Conservation (phyloP, 352 stramenopile genomes). For the Phytopythium oedochilum region DNA sequence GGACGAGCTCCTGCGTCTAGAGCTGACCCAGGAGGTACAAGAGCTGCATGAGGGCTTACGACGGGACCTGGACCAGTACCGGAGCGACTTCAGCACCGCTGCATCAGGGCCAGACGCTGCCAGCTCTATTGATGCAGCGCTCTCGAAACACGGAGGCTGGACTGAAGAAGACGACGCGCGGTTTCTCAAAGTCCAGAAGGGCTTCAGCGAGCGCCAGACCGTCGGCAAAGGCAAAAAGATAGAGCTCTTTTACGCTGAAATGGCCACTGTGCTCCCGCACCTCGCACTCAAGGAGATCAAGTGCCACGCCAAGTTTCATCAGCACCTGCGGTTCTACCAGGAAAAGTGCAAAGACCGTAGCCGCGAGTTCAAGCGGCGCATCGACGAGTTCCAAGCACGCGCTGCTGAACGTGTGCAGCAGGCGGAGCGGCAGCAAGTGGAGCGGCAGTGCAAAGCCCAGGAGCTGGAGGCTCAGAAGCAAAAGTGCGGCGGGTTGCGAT, state of each 20-base stretch:
- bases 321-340: slow-evolving; percentile 44
- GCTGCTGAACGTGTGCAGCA: slow-evolving; percentile 25
- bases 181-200: slow-evolving; percentile 52
- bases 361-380: slow-evolving; percentile 34
- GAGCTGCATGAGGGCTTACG: slow-evolving; percentile 15
- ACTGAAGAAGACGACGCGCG: slow-evolving; percentile 41
- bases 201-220: slow-evolving; percentile 28
- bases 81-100: slow-evolving; percentile 30
- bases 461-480: slow-evolving; percentile 32
- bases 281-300: slow-evolving; percentile 32
- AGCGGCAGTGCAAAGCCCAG: slow-evolving; percentile 19
- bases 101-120: slow-evolving; percentile 27
- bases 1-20: slow-evolving; percentile 45
- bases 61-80: slow-evolving; percentile 27
- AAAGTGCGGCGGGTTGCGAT: slow-evolving; percentile 35
- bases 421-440: slow-evolving; percentile 18
- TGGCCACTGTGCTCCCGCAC: slow-evolving; percentile 37
- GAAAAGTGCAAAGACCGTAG: slow-evolving; percentile 50
- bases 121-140: slow-evolving; percentile 26
- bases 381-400: slow-evolving; percentile 19
- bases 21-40: slow-evolving; percentile 31
- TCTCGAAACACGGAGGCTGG: slow-evolving; percentile 42
- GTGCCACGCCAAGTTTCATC: slow-evolving; percentile 57
- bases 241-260: slow-evolving; percentile 59
- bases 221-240: slow-evolving; percentile 25